Percentiles rank a stretch among this genome's conserved stretches.
phyloP scores from a whole-genome alignment of 2,329 filamentous ascomycete species.

The Knufia petricola region DNA sequence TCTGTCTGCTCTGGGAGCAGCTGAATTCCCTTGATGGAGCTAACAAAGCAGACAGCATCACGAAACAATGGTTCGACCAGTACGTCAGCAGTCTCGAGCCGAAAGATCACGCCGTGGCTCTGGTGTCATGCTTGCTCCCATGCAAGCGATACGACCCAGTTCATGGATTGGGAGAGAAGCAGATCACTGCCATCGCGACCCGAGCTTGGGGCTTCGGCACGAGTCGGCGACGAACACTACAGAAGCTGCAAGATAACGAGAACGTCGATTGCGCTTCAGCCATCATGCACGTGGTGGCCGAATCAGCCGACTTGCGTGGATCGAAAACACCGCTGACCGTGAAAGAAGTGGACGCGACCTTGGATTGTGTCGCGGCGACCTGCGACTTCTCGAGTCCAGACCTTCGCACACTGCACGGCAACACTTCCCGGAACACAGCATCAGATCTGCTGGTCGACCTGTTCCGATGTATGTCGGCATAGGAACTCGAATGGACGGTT shows the following conservation, averaged over 20 bases:
- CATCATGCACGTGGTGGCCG: background rate
- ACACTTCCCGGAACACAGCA: too few species aligned
- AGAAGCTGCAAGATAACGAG: conserved; percentile 54
- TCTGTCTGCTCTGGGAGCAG: too few species aligned
- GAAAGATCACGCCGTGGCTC: conserved; percentile 45
- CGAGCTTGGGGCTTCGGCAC: conserved; percentile 56
- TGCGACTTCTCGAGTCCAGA: too few species aligned
- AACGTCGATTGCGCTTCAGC: conserved; percentile 26
- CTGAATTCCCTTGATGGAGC: too few species aligned
- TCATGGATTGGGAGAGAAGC: conserved; percentile 56
- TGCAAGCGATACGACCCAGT: conserved; percentile 68
- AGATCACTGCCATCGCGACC: conserved; percentile 56
- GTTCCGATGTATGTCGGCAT: too few species aligned
- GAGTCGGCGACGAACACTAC: conserved; percentile 46
- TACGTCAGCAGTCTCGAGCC: too few species aligned
- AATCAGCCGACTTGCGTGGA: background rate
- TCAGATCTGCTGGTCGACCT: too few species aligned
- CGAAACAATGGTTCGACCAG: too few species aligned
- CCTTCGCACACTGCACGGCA: too few species aligned
- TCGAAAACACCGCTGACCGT: background rate
- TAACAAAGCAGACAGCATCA: too few species aligned
- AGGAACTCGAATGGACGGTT: too few species aligned
- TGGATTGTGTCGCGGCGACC: too few species aligned
- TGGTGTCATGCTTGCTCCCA: conserved; percentile 68
- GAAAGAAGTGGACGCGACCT: background rate